Base-by-base conservation (phyloP, 108 stramenopile species). In the Discostella pseudostelligera region DNA sequence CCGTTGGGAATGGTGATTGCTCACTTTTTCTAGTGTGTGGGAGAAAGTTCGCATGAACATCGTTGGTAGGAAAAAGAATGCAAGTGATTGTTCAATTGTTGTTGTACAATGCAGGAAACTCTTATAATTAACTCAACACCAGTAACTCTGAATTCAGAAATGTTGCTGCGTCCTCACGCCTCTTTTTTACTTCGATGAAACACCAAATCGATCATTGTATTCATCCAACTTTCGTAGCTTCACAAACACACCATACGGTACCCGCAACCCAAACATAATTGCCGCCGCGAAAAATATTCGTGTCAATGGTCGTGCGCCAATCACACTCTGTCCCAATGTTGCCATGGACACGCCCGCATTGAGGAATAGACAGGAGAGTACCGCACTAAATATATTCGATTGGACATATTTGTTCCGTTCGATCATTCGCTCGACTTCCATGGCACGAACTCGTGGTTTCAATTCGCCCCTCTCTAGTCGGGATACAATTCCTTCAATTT, bases 391-490 rank as follows among this genome's bases (percentile, higher is more conserved):
- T 13, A 75, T 85, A 56, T 91, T 94, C 53, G 80, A 77, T 65
- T 94, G 90, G 32, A 89, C 87, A 25, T 94, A 48, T 51, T 88
- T 92, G 72, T 84, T 85, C 55, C 94, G 61, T 25, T 93, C 85
- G 44, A 94, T 83, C 70, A 87, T 84, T 59, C 92, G 62, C 74
- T 97, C 97, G 17, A 93, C 86, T 66, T 97, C 95, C 49, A 94
- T 69, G 9, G 95, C 92, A 54, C 97, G 81, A 20, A 96, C 96
- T 35, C 96, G 78, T 2, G 96, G 80, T 74, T 94, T 96, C 56
- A 98, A 87, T 47, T 98, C 94, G 16, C 97, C 97, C 62, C 70
- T 79, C 71, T 98, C 97, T 40, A 96, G 66, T 47, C 92, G 61
- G 39, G 83, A 28, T n/a, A 83, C 69, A 45, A 94, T 83, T 40